Evolutionary conservation across 2,329 filamentous ascomycete species (phyloP).

Genomic region (Venturiaceae sp.): DNA sequence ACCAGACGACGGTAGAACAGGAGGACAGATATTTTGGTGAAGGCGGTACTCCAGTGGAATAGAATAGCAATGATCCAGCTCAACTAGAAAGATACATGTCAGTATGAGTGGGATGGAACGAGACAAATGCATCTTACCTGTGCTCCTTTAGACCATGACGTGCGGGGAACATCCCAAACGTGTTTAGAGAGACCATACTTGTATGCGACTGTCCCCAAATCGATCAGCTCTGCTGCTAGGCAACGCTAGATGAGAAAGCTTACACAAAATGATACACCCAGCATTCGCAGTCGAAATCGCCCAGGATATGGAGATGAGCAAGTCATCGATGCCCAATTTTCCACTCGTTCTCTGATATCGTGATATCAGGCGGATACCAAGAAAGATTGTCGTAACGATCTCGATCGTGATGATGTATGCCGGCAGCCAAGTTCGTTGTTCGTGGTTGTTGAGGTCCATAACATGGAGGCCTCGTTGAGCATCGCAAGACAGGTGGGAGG

Average conservation of each 20-base stretch:
- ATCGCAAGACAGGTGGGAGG: too few relatives aligned
- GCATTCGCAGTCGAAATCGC: neutral
- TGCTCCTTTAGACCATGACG: slow-evolving; percentile 8
- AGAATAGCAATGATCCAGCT: slow-evolving; percentile 23
- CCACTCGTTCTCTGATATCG: neutral
- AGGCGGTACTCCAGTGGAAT: slow-evolving; percentile 21
- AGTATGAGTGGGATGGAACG: neutral
- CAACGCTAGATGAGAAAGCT: neutral
- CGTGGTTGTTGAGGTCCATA: neutral
- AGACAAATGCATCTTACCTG: slow-evolving; percentile 9
- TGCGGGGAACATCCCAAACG: slow-evolving; percentile 22
- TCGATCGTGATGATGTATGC: slow-evolving; percentile 3
- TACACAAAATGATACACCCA: neutral
- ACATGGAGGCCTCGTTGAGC: too few relatives aligned
- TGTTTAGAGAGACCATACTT: slow-evolving; percentile 21
- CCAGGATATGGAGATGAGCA: slow-evolving; percentile 7
- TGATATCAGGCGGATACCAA: slow-evolving; percentile 5
- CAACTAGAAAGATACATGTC: slow-evolving; percentile 11
- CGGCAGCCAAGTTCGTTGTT: slow-evolving; percentile 5
- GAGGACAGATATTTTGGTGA: slow-evolving; percentile 26
- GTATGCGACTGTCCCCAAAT: slow-evolving; percentile 12
- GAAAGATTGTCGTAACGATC: slow-evolving; percentile 3
- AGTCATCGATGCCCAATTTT: slow-evolving; percentile 5
- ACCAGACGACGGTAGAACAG: slow-evolving; percentile 26
- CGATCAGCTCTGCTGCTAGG: too few relatives aligned